Evolutionary conservation across 2,329 filamentous ascomycete genomes (phyloP).

Genomic region (Exophiala phaeomuriformis): DNA sequence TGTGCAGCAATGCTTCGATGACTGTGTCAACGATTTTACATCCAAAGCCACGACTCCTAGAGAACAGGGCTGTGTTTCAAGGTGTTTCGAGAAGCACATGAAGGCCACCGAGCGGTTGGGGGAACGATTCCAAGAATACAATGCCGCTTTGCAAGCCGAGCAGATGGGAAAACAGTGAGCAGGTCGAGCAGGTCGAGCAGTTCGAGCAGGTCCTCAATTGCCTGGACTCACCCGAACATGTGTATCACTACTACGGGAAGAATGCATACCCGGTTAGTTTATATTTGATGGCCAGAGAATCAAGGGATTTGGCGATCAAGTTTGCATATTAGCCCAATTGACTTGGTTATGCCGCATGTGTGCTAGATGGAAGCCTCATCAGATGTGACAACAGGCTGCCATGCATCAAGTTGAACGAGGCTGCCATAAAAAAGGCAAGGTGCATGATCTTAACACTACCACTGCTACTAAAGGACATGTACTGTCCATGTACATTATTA

Average conservation of each 20-base stretch:
- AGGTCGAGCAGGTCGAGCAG: too few relatives aligned
- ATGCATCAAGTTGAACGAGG: too few relatives aligned
- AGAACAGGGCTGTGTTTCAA: constrained; percentile 85
- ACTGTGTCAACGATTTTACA: constrained; percentile 97
- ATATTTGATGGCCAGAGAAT: background rate
- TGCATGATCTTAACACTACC: too few relatives aligned
- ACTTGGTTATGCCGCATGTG: too few relatives aligned
- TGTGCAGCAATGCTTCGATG: constrained; percentile 71
- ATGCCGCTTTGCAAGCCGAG: constrained; percentile 56
- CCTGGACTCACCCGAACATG: background rate
- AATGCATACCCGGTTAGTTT: background rate
- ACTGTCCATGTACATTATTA: too few relatives aligned
- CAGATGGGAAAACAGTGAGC: constrained; percentile 39
- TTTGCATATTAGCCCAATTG: background rate
- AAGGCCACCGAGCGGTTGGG: constrained; percentile 84
- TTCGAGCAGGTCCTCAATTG: too few relatives aligned
- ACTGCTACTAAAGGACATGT: too few relatives aligned
- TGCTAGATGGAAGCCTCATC: too few relatives aligned
- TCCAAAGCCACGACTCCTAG: constrained; percentile 84
- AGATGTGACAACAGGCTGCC: too few relatives aligned
- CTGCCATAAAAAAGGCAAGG: too few relatives aligned
- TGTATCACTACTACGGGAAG: background rate
- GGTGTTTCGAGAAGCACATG: constrained; percentile 94
- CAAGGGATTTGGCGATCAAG: background rate
- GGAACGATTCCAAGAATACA: constrained; percentile 77